These are phyloP conservation scores for Ettlia oleoabundans DNA, from an alignment of 139 green algal genomes.

Conservation along the genomic window DNA sequence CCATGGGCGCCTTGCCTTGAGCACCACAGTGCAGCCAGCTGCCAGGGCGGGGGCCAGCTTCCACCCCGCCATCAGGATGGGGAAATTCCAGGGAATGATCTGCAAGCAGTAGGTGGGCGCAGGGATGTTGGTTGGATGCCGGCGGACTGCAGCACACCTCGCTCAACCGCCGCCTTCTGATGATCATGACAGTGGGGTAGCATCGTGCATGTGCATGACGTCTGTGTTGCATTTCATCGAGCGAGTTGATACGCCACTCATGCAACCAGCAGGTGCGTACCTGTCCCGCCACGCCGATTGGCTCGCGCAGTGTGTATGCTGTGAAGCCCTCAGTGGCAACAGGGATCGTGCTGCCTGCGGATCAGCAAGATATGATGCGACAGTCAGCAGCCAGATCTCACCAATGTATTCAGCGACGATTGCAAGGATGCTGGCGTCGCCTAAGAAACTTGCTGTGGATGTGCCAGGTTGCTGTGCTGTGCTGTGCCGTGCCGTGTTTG, in stretches of 20 bases:
- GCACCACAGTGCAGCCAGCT: slow-evolving; percentile 53
- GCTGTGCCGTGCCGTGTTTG: not conserved
- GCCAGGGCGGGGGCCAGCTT: slow-evolving; percentile 71
- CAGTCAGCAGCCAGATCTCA: too few relatives aligned
- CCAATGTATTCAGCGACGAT: not conserved
- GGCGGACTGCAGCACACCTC: too few relatives aligned
- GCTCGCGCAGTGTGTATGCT: slow-evolving; percentile 49
- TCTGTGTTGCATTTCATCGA: too few relatives aligned
- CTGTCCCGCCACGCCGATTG: slow-evolving; percentile 56
- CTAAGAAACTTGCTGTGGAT: too few relatives aligned
- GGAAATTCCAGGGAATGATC: slow-evolving; percentile 58
- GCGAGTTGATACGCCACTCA: not conserved
- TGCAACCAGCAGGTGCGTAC: slow-evolving; percentile 28
- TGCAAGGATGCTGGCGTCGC: too few relatives aligned
- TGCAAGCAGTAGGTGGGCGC: not conserved
- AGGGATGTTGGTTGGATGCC: too few relatives aligned
- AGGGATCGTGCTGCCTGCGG: slow-evolving; percentile 23
- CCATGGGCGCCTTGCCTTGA: too few relatives aligned
- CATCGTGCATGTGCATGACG: too few relatives aligned
- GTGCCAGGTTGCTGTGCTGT: too few relatives aligned
- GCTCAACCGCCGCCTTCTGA: too few relatives aligned
- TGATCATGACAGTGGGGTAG: too few relatives aligned
- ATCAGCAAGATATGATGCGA: too few relatives aligned
- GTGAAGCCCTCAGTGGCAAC: slow-evolving; percentile 25
- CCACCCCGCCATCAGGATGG: slow-evolving; percentile 43